Base-by-base conservation (phyloP, 257 asterid genomes). In the Paraleonurus japonicus region DNA sequence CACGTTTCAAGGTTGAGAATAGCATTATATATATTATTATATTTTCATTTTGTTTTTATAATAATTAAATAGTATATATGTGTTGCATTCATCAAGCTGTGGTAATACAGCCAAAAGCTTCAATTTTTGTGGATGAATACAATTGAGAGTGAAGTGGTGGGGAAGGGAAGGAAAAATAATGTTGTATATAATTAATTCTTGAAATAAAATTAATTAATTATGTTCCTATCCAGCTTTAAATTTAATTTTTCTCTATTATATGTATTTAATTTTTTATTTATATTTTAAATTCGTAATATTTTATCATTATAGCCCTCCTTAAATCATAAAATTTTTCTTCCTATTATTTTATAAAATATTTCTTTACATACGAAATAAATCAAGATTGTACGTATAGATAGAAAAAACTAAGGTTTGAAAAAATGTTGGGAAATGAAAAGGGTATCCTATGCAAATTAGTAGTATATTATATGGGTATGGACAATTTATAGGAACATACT, bases 361-460 rank as follows among this genome's bases (percentile, higher is more conserved):
- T n/a, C n/a, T n/a, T n/a, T n/a, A n/a, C n/a, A n/a, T n/a, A n/a
- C n/a, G n/a, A n/a, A n/a, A n/a, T n/a, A n/a, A n/a, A n/a, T n/a
- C n/a, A n/a, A n/a, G n/a, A n/a, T n/a, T n/a, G n/a, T n/a, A 12
- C 55, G 9, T 17, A 5, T 69, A 39, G 1, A 26, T 43, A 58
- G 23, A 22, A 15, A 67, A 15, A 67, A 1, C 15, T 35, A 16
- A 26, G 51, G 19, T 33, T 60, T 26, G 60, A 12, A 76, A 76
- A 76, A 33, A 27, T 60, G 51, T 60, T 50, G 50, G 50, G 39
- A 68, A 60, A 16, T 53, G 4, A 53, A 23, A 27, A 66, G 7
- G 71, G 80, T 30, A 77, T 77, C 81, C 81, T 17, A 77, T 77
- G 81, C 81, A 65, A 58, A 67, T 77, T n/a, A n/a, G n/a, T n/a